Base-by-base conservation (phyloP, 495 filamentous ascomycete species). In the Astrothelium macrocarpum region DNA sequence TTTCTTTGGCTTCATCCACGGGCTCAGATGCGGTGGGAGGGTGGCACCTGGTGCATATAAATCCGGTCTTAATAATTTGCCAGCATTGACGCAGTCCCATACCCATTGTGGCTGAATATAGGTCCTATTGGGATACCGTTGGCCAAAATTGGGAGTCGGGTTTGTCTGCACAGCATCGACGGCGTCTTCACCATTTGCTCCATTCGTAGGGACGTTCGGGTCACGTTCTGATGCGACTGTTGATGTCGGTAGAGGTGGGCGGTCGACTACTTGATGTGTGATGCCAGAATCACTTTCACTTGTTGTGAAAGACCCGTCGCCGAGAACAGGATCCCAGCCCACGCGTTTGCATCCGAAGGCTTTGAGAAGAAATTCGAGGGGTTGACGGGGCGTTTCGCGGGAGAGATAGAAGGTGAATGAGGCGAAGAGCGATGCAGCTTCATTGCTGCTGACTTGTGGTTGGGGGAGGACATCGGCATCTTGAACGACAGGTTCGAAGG, bases 71-170 rank as follows among this genome's bases (percentile, higher is more conserved):
- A 97, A 87, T 42, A 98, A 77, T 74, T 90, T 89, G 45, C 90
- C 90, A 29, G 89, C 85, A 74, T 98, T 98, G 68, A 97, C 77
- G 71, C 88, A 90, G 67, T 98, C 94, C 94, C 94, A 98, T 16
- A 98, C 83, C 91, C 95, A 98, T 72, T 98, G 94, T 25, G 94
- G 94, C 76, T 98, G 94, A 59, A 98, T 75, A 68, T 97, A 97
- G 53, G 86, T 91, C 58, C 94, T 80, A 28, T 91, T 92, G 9
- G 92, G 91, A 64, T 97, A 85, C 36, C 92, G 83, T 63, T 84
- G 82, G 70, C 79, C 66, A 62, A 83, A 69, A 82, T 77, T 74
- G 58, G 77, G 59, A 32, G 61, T 66, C 49, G 4, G 9, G 5
- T 1, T 29, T 26, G 49, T 2, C 29, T 56, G 49, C 49, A 16